phyloP scores from a whole-genome alignment of 2,329 filamentous ascomycete genomes.

The Albophoma yamanashiensis region DNA sequence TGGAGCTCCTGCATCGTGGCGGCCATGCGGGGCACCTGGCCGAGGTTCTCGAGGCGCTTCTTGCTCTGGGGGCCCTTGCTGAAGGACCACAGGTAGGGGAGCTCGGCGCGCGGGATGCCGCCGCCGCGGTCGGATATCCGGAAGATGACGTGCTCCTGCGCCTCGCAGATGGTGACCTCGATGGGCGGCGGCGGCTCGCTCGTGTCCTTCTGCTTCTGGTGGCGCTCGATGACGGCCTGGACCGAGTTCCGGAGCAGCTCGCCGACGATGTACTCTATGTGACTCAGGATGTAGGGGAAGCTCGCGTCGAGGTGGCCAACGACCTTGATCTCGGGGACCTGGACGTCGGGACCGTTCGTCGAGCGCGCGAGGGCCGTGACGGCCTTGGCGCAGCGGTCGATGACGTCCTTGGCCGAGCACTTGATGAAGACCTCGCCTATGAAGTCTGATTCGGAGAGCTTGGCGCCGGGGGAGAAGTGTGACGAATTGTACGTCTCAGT shows the following conservation, averaged over 20 bases:
- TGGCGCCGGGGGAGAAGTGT: constrained; percentile 77
- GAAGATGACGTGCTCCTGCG: constrained; percentile 89
- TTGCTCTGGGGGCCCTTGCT: constrained; percentile 79
- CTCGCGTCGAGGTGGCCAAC: constrained; percentile 79
- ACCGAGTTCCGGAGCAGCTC: constrained; percentile 93
- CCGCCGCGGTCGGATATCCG: constrained; percentile 92
- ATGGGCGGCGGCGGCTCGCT: constrained; percentile 59
- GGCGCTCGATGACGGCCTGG: constrained; percentile 77
- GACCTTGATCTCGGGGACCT: constrained; percentile 71
- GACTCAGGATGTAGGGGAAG: constrained; percentile 92
- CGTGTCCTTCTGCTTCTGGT: constrained; percentile 29
- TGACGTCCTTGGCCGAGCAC: constrained; percentile 82
- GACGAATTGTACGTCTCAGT: constrained; percentile 89
- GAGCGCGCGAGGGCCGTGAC: constrained; percentile 64
- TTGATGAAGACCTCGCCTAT: constrained; percentile 93
- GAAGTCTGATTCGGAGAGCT: constrained; percentile 65
- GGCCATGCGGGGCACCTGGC: constrained; percentile 79
- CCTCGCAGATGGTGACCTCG: constrained; percentile 89
- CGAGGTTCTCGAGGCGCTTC: constrained; percentile 72
- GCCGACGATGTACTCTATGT: constrained; percentile 94
- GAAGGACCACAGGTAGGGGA: constrained; percentile 94
- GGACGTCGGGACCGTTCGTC: constrained; percentile 60
- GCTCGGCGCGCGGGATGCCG: constrained; percentile 72
- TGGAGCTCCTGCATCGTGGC: constrained; percentile 85
- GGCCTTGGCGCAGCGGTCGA: constrained; percentile 70